These are phyloP conservation scores for Macroventuria anomochaeta DNA, from an alignment of 2,329 filamentous ascomycete species.

Conservation along the genomic window DNA sequence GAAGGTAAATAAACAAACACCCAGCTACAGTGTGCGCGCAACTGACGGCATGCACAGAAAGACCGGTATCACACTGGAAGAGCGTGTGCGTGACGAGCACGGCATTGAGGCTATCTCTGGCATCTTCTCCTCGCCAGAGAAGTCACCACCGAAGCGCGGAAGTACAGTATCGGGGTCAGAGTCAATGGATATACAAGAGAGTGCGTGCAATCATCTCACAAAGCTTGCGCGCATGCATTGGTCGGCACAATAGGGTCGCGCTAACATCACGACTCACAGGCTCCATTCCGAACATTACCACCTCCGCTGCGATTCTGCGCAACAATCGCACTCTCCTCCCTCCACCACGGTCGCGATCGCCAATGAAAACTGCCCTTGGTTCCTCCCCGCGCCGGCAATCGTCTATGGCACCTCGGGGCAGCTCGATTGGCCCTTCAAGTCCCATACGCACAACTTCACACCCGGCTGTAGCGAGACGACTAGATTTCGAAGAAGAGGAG, in stretches of 20 bases:
- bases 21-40: constrained; percentile 5
- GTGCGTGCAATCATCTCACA: constrained; percentile 52
- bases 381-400: constrained; percentile 68
- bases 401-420: constrained; percentile 62
- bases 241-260: not conserved
- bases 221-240: constrained; percentile 1
- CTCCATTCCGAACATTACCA: constrained; percentile 58
- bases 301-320: constrained; percentile 55
- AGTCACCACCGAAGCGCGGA: constrained; percentile 55
- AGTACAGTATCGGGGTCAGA: constrained; percentile 60
- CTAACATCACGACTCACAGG: constrained; percentile 43
- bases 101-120: constrained; percentile 87
- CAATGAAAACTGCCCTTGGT: constrained; percentile 66
- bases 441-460: constrained; percentile 41
- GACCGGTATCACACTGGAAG: constrained; percentile 83
- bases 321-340: constrained; percentile 54
- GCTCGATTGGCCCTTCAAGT: constrained; percentile 48
- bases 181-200: constrained; percentile 69
- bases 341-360: constrained; percentile 63
- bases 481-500: constrained; percentile 61
- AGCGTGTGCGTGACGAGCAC: constrained; percentile 86
- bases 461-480: constrained; percentile 58
- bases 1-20: constrained; percentile 37
- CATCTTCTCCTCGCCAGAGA: constrained; percentile 87
- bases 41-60: constrained; percentile 65